These are phyloP conservation scores for Erysiphe pulchra DNA, from an alignment of 2,329 filamentous ascomycete species.

Conservation along the genomic window DNA sequence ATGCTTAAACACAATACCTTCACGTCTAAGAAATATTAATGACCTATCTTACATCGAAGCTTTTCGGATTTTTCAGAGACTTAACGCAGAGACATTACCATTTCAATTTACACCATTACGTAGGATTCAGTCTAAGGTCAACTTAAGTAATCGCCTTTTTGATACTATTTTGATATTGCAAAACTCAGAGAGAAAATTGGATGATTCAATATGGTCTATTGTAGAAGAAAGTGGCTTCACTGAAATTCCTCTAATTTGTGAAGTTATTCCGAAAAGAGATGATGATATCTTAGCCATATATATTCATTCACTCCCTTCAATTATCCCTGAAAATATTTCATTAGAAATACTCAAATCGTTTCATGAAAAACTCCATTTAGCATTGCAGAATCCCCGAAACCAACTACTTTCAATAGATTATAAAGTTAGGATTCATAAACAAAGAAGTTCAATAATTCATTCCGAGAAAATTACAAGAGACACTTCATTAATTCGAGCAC, in stretches of 20 bases:
- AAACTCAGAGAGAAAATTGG: slow-evolving; percentile 29
- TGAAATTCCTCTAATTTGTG: slow-evolving; percentile 57
- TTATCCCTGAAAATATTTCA: slow-evolving; percentile 7
- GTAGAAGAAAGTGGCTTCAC: slow-evolving; percentile 34
- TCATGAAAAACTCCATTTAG: slow-evolving; percentile 5
- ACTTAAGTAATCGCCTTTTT: slow-evolving; percentile 32
- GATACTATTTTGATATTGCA: slow-evolving; percentile 65
- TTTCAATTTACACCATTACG: slow-evolving; percentile 57
- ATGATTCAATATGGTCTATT: slow-evolving; percentile 28
- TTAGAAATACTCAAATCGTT: slow-evolving; percentile 6
- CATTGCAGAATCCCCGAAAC: slow-evolving; percentile 9
- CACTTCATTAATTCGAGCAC: not conserved
- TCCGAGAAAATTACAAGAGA: not conserved
- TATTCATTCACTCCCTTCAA: slow-evolving; percentile 33
- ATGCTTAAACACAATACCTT: slow-evolving; percentile 73
- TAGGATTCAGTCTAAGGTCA: slow-evolving; percentile 32
- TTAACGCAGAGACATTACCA: slow-evolving; percentile 34
- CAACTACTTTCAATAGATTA: slow-evolving; percentile 7
- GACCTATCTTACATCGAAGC: slow-evolving; percentile 13
- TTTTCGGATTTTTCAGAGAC: slow-evolving; percentile 10
- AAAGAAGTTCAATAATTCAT: not conserved
- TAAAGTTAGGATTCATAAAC: slow-evolving; percentile 4
- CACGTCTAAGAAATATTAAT: slow-evolving; percentile 37
- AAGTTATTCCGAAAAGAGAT: slow-evolving; percentile 32
- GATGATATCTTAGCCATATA: slow-evolving; percentile 28